phyloP scores from a whole-genome alignment of 352 stramenopile species.

The Phytophthora rubi region DNA sequence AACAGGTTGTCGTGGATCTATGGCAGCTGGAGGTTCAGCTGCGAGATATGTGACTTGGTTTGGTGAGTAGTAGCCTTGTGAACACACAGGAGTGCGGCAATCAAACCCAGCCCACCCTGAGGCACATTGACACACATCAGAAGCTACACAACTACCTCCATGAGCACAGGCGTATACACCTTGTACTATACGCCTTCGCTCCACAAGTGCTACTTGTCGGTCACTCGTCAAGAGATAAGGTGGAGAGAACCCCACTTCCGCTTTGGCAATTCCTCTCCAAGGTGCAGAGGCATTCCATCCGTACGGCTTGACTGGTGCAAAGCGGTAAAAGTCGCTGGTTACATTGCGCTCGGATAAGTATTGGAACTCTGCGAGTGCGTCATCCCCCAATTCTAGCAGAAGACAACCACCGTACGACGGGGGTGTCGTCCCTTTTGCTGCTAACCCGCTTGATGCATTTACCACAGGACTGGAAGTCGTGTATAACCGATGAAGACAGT shows the following conservation, averaged over 20 bases:
- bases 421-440: conserved; percentile 17
- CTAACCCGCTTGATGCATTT: conserved; percentile 44
- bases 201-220: conserved; percentile 92
- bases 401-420: conserved; percentile 39
- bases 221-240: conserved; percentile 73
- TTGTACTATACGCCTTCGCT: conserved; percentile 87
- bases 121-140: conserved; percentile 92
- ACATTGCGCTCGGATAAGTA: conserved; percentile 87
- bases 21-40: conserved; percentile 57
- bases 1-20: conserved; percentile 52
- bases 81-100: conserved; percentile 94
- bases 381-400: conserved; percentile 87
- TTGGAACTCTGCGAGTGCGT: conserved; percentile 86
- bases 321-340: conserved; percentile 81
- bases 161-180: conserved; percentile 96
- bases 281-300: conserved; percentile 76
- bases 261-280: conserved; percentile 70
- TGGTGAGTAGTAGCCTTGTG: conserved; percentile 93
- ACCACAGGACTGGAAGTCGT: conserved; percentile 46
- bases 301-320: conserved; percentile 83
- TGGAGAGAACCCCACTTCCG: conserved; percentile 56
- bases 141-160: conserved; percentile 89
- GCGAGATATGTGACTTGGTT: conserved; percentile 82
- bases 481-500: conserved; percentile 80
- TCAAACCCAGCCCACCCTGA: conserved; percentile 96